Conservation (phyloP, 495 filamentous ascomycete genomes). For the Halenospora varia region DNA sequence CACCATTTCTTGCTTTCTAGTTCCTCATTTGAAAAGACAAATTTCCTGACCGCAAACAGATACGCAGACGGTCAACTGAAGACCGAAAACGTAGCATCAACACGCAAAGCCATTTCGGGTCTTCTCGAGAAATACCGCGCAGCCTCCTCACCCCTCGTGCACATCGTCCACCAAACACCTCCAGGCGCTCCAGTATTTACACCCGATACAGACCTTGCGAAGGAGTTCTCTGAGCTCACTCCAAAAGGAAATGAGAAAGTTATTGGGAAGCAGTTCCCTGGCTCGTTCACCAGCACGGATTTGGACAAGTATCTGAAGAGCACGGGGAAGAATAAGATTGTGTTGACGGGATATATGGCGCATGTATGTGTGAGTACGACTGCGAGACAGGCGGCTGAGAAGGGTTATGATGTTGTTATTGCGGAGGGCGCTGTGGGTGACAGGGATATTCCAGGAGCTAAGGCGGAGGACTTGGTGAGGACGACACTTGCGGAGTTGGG, state of each 20-base stretch:
- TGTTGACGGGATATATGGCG: constrained; percentile 35
- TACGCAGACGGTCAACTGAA: constrained; percentile 51
- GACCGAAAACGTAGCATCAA: constrained; percentile 40
- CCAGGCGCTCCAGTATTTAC: constrained; percentile 60
- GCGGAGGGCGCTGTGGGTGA: constrained; percentile 55
- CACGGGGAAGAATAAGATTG: constrained; percentile 25
- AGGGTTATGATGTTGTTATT: constrained; percentile 55
- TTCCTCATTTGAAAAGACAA: not conserved
- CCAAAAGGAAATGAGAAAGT: constrained; percentile 40
- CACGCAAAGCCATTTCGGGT: constrained; percentile 41
- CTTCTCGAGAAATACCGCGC: constrained; percentile 50
- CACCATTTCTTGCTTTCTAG: not conserved
- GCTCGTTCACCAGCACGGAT: constrained; percentile 29
- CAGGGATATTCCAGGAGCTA: constrained; percentile 32
- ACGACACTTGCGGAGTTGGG: constrained; percentile 41
- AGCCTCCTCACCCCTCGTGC: constrained; percentile 46
- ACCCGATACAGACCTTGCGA: constrained; percentile 43
- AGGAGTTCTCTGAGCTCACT: constrained; percentile 48
- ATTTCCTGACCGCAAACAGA: constrained; percentile 41
- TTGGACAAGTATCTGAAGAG: constrained; percentile 25
- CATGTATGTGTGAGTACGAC: constrained; percentile 63
- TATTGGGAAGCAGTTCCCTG: constrained; percentile 28
- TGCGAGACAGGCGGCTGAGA: constrained; percentile 47
- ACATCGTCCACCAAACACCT: constrained; percentile 51
- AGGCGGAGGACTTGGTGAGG: constrained; percentile 34